These are phyloP conservation scores for Pseudozyma hubeiensis DNA, from an alignment of 1,284 basidiomycete genomes.

Conservation along the genomic window DNA sequence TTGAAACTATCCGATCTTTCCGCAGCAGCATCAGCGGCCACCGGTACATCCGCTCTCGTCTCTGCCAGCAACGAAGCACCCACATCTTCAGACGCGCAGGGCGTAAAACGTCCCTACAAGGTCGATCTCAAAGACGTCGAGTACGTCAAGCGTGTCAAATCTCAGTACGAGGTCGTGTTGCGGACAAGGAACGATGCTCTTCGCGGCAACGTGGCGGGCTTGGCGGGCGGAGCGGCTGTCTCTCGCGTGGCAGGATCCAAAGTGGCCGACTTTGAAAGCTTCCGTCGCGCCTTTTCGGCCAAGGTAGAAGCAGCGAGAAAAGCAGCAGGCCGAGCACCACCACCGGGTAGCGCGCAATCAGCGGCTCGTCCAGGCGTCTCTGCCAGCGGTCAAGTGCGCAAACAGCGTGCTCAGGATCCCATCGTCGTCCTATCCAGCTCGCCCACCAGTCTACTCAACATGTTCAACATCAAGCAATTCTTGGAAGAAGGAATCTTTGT, in stretches of 20 bases:
- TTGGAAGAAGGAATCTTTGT: constrained; percentile 86
- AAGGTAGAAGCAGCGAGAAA: constrained; percentile 57
- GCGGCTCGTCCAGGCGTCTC: constrained; percentile 21
- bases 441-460: constrained; percentile 91
- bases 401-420: constrained; percentile 73
- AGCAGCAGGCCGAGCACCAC: constrained; percentile 40
- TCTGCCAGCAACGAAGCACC: constrained; percentile 16
- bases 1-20: constrained; percentile 22
- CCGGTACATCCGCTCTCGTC: constrained; percentile 5
- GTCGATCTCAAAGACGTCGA: constrained; percentile 60
- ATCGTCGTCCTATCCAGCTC: constrained; percentile 97
- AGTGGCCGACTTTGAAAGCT: constrained; percentile 42
- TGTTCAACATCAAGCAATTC: constrained; percentile 96
- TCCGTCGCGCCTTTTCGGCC: constrained; percentile 45
- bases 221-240: constrained; percentile 28
- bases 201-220: constrained; percentile 38
- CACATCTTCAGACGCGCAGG: constrained; percentile 16
- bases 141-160: constrained; percentile 61
- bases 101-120: constrained; percentile 59
- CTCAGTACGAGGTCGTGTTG: constrained; percentile 56
- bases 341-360: constrained; percentile 14
- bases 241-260: constrained; percentile 24
- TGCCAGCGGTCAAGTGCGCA: constrained; percentile 42
- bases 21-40: constrained; percentile 11
- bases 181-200: constrained; percentile 59